A percentile compares a stretch with the other conserved stretches of the same genome.
These are phyloP conservation scores for Aspergillus baeticus DNA, from an alignment of 495 filamentous ascomycete genomes.

Conservation along the genomic window DNA sequence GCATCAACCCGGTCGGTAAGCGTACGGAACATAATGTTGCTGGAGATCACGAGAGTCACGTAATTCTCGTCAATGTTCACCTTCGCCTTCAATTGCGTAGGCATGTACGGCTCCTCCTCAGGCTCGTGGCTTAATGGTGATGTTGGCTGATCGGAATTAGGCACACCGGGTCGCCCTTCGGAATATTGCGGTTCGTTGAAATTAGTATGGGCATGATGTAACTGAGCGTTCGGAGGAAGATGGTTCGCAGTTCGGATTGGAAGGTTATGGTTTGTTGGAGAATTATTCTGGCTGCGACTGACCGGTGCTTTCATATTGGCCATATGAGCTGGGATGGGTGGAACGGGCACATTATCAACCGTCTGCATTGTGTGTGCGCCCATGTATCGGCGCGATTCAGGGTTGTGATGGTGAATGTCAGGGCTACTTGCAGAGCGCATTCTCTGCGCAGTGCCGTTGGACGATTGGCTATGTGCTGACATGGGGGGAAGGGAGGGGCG, in stretches of 20 bases:
- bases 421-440: slow-evolving; percentile 71
- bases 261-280: slow-evolving; percentile 52
- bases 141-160: slow-evolving; percentile 37
- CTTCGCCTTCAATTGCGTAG: slow-evolving; percentile 84
- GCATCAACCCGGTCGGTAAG: slow-evolving; percentile 96
- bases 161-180: slow-evolving; percentile 26
- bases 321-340: slow-evolving; percentile 61
- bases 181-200: slow-evolving; percentile 43
- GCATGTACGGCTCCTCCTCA: slow-evolving; percentile 42
- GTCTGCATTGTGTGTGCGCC: slow-evolving; percentile 63
- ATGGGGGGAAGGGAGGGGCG: slow-evolving; percentile 83
- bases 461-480: slow-evolving; percentile 56
- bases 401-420: slow-evolving; percentile 58
- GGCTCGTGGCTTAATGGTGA: slow-evolving; percentile 37
- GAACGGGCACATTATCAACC: slow-evolving; percentile 64
- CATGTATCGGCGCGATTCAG: slow-evolving; percentile 47
- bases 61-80: slow-evolving; percentile 82
- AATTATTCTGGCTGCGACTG: slow-evolving; percentile 67
- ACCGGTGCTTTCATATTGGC: slow-evolving; percentile 57
- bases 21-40: slow-evolving; percentile 88
- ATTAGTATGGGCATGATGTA: slow-evolving; percentile 31
- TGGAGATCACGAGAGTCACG: slow-evolving; percentile 87
- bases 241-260: slow-evolving; percentile 38
- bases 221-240: not conserved
- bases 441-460: slow-evolving; percentile 50